Evolutionary conservation across 1,139 yeast genomes (phyloP), one percentile per base, ranked within the genome.

Genomic region (Yamadazyma siamensis): DNA sequence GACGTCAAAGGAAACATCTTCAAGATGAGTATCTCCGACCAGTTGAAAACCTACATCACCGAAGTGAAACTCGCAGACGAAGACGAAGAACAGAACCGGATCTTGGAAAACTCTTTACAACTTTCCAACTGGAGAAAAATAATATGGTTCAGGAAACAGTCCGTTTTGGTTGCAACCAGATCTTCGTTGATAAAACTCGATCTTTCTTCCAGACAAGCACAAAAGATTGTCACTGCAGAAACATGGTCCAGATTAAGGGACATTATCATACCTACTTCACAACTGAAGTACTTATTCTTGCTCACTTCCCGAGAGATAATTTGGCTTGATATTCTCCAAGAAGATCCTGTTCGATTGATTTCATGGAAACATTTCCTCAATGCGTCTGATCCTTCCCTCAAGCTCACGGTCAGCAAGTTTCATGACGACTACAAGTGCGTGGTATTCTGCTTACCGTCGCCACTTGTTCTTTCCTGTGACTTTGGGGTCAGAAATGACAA

Each of bases 321-420:
- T 1, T 55, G 81, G 59, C 46, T 77, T 11, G 57, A 60, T 28
- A 40, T 63, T 1, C 31, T 35, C 2, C 31, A 49, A 2, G 38
- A 43, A 0, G 32, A 39, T 3, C 41, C 61, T 3, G 54, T 54
- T 23, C 62, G 82, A 35, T 38, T 75, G 6, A 46, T 85, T 3
- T 72, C 88, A 0, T 81, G 89, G 87, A 80, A 79, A 36, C 95
- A 86, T 52, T 71, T 61, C 38, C 54, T 81, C 26, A 66, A 69
- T 26, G 66, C 71, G 8, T 37, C 50, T 0, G 95, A 86, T 43
- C 72, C 75, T 1, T 70, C 88, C 0, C 44, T 79, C 36, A 61
- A 56, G 35, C 39, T 83, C 26, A 39, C 59, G 2, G 55, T 69
- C 1, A 37, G 43, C 12, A 34, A 40, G 16, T 29, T 40, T 5